Conservation (phyloP, 495 filamentous ascomycete species). For the Glarea lozoyensis region DNA sequence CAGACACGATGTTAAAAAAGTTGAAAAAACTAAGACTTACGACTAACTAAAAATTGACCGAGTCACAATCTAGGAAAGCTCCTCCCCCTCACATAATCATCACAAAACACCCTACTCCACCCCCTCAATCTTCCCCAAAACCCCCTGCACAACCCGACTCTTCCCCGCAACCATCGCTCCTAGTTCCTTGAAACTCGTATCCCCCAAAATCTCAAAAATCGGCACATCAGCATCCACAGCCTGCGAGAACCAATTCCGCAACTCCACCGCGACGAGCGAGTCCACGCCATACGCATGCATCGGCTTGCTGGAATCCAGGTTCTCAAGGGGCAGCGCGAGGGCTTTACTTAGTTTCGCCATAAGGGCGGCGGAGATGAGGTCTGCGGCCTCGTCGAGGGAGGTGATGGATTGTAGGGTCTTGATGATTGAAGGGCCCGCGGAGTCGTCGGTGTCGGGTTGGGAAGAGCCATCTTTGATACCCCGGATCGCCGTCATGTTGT, state of each 20-base stretch:
- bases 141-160: background rate
- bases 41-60: too few relatives aligned
- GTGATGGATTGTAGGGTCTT: background rate
- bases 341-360: constrained; percentile 22
- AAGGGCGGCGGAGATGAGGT: background rate
- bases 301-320: constrained; percentile 27
- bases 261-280: constrained; percentile 37
- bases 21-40: too few relatives aligned
- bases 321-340: constrained; percentile 25
- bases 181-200: background rate
- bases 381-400: background rate
- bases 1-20: too few relatives aligned
- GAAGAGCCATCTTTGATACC: background rate
- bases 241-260: constrained; percentile 29
- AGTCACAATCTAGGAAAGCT: too few relatives aligned
- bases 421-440: background rate
- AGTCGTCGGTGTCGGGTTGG: background rate
- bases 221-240: background rate
- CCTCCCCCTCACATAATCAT: too few relatives aligned
- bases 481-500: background rate
- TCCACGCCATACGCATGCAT: constrained; percentile 34
- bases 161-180: background rate
- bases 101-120: background rate
- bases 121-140: background rate
- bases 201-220: background rate